phyloP scores from a whole-genome alignment of 148 eudicot genomes.

The Spergularia marina region DNA sequence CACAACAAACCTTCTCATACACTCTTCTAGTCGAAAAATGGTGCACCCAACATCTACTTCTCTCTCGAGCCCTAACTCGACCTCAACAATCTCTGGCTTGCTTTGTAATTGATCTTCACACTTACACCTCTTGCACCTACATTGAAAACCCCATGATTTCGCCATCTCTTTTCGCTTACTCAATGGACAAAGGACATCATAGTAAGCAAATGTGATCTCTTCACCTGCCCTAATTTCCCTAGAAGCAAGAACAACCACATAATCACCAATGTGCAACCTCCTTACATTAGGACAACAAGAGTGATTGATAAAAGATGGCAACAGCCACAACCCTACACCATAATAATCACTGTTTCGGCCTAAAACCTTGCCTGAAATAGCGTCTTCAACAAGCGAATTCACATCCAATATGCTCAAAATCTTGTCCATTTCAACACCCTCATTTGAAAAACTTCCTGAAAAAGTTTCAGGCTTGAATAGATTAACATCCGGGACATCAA shows the following conservation, averaged over 20 bases:
- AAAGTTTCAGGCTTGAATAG: slow-evolving; percentile 53
- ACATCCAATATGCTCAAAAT: slow-evolving; percentile 69
- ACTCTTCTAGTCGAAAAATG: slow-evolving; percentile 67
- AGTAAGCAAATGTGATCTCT: slow-evolving; percentile 77
- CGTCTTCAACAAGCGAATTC: slow-evolving; percentile 72
- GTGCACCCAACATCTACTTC: slow-evolving; percentile 62
- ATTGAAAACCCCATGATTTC: slow-evolving; percentile 65
- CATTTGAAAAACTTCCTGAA: slow-evolving; percentile 1
- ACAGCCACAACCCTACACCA: slow-evolving; percentile 82
- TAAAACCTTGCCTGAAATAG: slow-evolving; percentile 61
- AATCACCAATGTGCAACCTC: slow-evolving; percentile 75
- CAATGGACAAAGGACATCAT: slow-evolving; percentile 55
- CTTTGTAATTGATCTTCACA: slow-evolving; percentile 48
- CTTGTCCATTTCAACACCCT: slow-evolving; percentile 36
- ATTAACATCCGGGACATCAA: slow-evolving; percentile 53
- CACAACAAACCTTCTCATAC: slow-evolving; percentile 55
- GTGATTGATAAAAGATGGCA: slow-evolving; percentile 78
- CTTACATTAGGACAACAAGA: slow-evolving; percentile 76
- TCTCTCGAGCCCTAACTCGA: slow-evolving; percentile 51
- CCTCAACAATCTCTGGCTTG: slow-evolving; percentile 61
- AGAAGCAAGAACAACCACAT: slow-evolving; percentile 62
- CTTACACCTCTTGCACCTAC: slow-evolving; percentile 69
- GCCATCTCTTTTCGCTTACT: slow-evolving; percentile 59
- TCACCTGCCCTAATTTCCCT: slow-evolving; percentile 77
- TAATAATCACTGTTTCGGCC: slow-evolving; percentile 63